Evolutionary conservation across 2,329 filamentous ascomycete species (phyloP).

Genomic region (Claviceps arundinis): DNA sequence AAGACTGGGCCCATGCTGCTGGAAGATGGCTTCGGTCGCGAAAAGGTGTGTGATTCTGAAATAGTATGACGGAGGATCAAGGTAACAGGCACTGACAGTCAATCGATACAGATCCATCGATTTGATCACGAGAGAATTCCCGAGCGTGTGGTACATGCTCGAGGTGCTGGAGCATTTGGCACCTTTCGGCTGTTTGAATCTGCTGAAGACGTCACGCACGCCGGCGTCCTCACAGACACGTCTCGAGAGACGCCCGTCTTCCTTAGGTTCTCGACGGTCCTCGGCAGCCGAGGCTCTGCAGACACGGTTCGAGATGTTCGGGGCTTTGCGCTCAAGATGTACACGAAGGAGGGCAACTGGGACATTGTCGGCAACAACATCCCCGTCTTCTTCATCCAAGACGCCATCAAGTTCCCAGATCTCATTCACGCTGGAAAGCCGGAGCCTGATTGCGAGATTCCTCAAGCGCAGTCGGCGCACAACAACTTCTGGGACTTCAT

Average conservation of each 20-base stretch:
- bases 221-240: slow-evolving; percentile 42
- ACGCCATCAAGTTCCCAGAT: slow-evolving; percentile 62
- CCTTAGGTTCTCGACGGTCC: slow-evolving; percentile 61
- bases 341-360: slow-evolving; percentile 42
- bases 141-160: slow-evolving; percentile 56
- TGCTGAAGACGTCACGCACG: slow-evolving; percentile 52
- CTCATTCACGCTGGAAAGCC: slow-evolving; percentile 47
- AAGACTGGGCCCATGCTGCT: slow-evolving; percentile 53
- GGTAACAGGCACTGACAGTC: not conserved
- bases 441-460: slow-evolving; percentile 45
- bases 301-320: slow-evolving; percentile 76
- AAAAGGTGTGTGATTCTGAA: slow-evolving; percentile 42
- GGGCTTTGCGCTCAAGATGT: slow-evolving; percentile 56
- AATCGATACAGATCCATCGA: slow-evolving; percentile 43
- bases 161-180: slow-evolving; percentile 57
- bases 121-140: slow-evolving; percentile 51
- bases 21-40: slow-evolving; percentile 47
- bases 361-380: slow-evolving; percentile 8
- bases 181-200: slow-evolving; percentile 55
- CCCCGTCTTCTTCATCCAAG: slow-evolving; percentile 35
- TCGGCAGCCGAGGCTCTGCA: slow-evolving; percentile 60
- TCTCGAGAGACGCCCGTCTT: slow-evolving; percentile 35
- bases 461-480: slow-evolving; percentile 57
- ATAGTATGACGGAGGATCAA: not conserved
- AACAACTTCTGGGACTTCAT: slow-evolving; percentile 71